These are phyloP conservation scores for Ettlia oleoabundans DNA, from an alignment of 139 green algal genomes.

Conservation along the genomic window DNA sequence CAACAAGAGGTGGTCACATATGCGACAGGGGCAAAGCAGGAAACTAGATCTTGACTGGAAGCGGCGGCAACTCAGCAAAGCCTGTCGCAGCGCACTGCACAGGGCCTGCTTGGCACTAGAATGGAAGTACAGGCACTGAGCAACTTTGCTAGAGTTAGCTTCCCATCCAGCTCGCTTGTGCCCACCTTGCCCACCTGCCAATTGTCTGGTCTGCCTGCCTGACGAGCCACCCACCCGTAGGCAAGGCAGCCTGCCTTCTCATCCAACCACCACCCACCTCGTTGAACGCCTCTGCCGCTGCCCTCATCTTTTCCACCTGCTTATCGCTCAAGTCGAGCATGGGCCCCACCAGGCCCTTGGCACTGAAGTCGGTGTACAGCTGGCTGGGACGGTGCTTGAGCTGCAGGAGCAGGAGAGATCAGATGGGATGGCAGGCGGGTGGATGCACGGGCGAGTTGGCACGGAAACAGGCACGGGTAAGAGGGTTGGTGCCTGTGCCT, in stretches of 20 bases:
- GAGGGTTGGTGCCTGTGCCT: no score
- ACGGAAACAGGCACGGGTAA: no score
- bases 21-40: neutral
- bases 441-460: no score
- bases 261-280: neutral
- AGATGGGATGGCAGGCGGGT: no score
- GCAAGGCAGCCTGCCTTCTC: neutral
- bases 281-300: slow-evolving; percentile 30
- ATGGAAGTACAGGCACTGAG: no score
- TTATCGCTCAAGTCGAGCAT: slow-evolving; percentile 12
- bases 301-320: slow-evolving; percentile 21
- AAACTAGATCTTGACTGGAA: neutral
- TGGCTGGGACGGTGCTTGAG: slow-evolving; percentile 32
- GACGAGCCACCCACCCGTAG: neutral
- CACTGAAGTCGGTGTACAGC: slow-evolving; percentile 32
- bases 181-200: neutral
- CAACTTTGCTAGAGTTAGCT: no score
- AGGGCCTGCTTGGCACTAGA: no score
- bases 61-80: neutral
- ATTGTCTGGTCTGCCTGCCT: neutral
- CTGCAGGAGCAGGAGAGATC: no score
- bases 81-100: no score
- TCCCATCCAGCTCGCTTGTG: no score
- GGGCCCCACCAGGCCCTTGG: slow-evolving; percentile 27
- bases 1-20: no score